Percentiles rank a stretch among this genome's conserved stretches.
Evolutionary conservation across 2,329 filamentous ascomycete genomes (phyloP).

Genomic region (Neopestalotiopsis sp.): DNA sequence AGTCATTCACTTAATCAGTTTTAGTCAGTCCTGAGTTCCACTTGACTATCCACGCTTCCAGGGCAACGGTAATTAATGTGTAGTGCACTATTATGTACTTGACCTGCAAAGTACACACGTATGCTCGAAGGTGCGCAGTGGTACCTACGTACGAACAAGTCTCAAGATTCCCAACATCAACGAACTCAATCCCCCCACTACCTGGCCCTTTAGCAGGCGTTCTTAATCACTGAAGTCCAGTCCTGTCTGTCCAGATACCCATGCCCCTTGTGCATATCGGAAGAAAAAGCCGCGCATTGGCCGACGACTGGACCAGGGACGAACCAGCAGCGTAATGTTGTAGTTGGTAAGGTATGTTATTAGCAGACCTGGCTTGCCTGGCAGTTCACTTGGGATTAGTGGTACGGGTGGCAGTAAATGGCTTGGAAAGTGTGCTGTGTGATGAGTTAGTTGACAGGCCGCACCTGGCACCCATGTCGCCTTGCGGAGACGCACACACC

Average conservation of each 20-base stretch:
- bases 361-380: no score
- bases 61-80: not conserved
- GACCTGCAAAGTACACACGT: not conserved
- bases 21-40: not conserved
- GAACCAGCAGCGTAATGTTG: not conserved
- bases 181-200: not conserved
- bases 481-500: constrained; percentile 13
- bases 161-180: not conserved
- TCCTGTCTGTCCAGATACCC: no score
- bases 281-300: constrained; percentile 10
- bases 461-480: constrained; percentile 3
- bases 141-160: not conserved
- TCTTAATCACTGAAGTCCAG: not conserved
- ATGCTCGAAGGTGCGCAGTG: not conserved
- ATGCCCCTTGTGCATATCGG: not conserved
- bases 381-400: not conserved
- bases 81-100: not conserved
- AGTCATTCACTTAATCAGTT: not conserved
- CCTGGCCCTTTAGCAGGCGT: not conserved
- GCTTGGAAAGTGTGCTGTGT: not conserved
- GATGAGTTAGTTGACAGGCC: constrained; percentile 9
- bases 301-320: not conserved
- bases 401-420: not conserved
- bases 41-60: not conserved
- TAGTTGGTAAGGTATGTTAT: no score